Evolutionary conservation across 345 rosid species (phyloP).

Genomic region (Pseudoturritis turrita): DNA sequence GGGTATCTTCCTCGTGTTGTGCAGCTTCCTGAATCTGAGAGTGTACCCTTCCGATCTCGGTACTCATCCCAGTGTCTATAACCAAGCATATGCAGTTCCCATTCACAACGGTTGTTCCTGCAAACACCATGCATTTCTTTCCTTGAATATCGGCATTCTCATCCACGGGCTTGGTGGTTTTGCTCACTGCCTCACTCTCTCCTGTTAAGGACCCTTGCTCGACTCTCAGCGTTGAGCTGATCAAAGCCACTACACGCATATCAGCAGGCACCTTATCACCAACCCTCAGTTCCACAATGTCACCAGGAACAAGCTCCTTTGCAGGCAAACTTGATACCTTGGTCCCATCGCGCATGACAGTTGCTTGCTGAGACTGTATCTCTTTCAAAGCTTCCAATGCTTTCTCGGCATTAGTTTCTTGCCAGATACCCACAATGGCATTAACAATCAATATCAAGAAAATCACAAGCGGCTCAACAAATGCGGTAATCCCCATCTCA

Average conservation of each 20-base stretch:
- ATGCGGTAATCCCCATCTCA: conserved; percentile 78
- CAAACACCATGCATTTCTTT: conserved; percentile 84
- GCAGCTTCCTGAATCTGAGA: conserved; percentile 90
- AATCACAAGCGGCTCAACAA: conserved; percentile 90
- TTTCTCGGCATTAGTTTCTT: conserved; percentile 88
- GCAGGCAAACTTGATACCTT: conserved; percentile 49
- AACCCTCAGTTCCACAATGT: conserved; percentile 76
- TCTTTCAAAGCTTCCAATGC: conserved; percentile 92
- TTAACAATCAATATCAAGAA: conserved; percentile 88
- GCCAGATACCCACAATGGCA: conserved; percentile 90
- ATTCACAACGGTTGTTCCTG: conserved; percentile 86
- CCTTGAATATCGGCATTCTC: conserved; percentile 80
- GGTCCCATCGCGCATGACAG: conserved; percentile 63
- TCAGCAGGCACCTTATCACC: conserved; percentile 96
- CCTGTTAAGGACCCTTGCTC: conserved; percentile 95
- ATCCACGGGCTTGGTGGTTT: conserved; percentile 60
- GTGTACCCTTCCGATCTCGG: conserved; percentile 91
- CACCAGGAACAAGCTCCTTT: conserved; percentile 88
- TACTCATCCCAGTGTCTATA: conserved; percentile 69
- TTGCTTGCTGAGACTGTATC: conserved; percentile 78
- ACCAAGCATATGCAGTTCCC: conserved; percentile 81
- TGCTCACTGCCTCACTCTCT: conserved; percentile 87
- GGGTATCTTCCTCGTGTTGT: conserved; percentile 83
- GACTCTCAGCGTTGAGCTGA: conserved; percentile 74
- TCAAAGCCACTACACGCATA: conserved; percentile 61